phyloP scores from a whole-genome alignment of 176 grass and related monocot genomes.

The Stipa capillata region DNA sequence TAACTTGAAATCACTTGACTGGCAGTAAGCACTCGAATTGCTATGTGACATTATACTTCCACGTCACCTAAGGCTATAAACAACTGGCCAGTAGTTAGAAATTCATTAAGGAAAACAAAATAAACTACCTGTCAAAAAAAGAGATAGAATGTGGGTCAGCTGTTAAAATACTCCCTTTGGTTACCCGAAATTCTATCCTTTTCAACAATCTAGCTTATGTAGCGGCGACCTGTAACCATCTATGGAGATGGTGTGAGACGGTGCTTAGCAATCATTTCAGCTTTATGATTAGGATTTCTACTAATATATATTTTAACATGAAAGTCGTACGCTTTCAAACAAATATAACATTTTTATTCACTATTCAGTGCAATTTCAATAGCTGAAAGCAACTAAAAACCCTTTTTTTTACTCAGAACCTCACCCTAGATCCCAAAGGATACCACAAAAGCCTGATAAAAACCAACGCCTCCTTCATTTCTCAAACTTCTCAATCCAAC shows the following conservation, averaged over 20 bases:
- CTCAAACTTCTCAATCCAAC: neutral
- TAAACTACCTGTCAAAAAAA: neutral
- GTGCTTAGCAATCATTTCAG: slow-evolving; percentile 3
- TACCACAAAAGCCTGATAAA: neutral
- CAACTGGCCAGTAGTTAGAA: neutral
- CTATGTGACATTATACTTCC: neutral
- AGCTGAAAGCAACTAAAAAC: neutral
- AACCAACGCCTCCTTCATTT: neutral
- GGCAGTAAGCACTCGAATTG: neutral
- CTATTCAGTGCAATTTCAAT: neutral
- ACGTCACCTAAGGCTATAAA: neutral
- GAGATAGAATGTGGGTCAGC: neutral
- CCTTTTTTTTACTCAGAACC: neutral
- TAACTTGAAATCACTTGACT: neutral
- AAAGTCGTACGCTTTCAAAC: neutral
- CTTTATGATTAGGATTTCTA: neutral
- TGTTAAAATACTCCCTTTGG: neutral
- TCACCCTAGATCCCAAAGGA: neutral
- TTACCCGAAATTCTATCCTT: neutral
- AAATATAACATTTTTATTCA: neutral
- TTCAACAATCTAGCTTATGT: neutral
- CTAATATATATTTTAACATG: neutral
- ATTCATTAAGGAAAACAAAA: neutral
- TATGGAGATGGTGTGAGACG: neutral
- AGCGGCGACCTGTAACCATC: neutral